Percentiles rank a stretch among this genome's conserved stretches.
These are phyloP conservation scores for Lavandula angustifolia DNA, from an alignment of 257 asterid genomes.

Conservation along the genomic window DNA sequence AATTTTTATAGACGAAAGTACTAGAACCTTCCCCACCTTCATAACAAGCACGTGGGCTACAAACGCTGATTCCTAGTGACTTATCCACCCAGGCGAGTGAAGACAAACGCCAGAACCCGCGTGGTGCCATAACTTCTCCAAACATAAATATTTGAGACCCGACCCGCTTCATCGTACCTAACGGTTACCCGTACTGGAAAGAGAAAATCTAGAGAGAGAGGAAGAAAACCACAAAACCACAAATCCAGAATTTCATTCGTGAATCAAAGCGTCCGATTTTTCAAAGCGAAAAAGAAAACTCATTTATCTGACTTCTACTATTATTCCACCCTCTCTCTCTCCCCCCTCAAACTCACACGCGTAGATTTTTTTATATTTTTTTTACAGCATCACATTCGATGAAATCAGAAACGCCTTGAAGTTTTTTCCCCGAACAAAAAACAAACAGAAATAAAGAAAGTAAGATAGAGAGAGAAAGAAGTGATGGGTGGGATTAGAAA, in stretches of 20 bases:
- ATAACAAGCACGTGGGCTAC: conserved; percentile 10
- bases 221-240: conserved; percentile 34
- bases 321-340: conserved; percentile 37
- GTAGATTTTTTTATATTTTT: conserved; percentile 14
- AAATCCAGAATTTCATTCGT: conserved; percentile 40
- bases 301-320: conserved; percentile 36
- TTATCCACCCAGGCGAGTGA: conserved; percentile 13
- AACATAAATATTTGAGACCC: conserved; percentile 27
- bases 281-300: conserved; percentile 35
- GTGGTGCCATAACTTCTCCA: neutral
- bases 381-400: conserved; percentile 48
- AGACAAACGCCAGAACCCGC: conserved; percentile 3
- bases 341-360: neutral
- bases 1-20: conserved; percentile 25
- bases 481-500: conserved; percentile 53
- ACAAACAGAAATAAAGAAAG: conserved; percentile 36
- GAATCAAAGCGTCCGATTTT: conserved; percentile 54
- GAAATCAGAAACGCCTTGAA: conserved; percentile 28
- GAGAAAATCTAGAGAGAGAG: conserved; percentile 30
- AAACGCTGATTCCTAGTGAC: neutral
- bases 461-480: conserved; percentile 38
- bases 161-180: conserved; percentile 35
- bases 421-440: conserved; percentile 29
- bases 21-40: neutral
- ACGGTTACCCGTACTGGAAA: conserved; percentile 28